Evolutionary conservation across 1,139 yeast species (phyloP).

Genomic region (Suhomyces yuchorum): DNA sequence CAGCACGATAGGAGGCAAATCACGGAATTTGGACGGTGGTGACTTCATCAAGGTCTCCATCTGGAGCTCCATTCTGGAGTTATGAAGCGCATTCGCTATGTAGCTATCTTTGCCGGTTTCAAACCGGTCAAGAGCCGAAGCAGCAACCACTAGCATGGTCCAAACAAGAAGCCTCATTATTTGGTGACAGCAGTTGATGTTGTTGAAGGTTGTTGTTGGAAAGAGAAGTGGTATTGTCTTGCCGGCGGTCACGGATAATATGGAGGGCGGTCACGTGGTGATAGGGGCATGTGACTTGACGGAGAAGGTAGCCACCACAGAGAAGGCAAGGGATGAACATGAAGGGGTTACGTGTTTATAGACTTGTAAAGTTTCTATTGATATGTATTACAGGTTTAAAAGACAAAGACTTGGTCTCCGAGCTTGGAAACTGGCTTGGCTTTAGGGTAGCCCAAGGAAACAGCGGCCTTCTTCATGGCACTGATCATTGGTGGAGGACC

Average conservation of each 20-base stretch:
- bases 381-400: constrained; percentile 37
- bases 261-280: background rate
- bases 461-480: constrained; percentile 80
- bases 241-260: constrained; percentile 1
- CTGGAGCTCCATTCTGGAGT: constrained; percentile 19
- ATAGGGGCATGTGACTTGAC: background rate
- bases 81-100: constrained; percentile 9
- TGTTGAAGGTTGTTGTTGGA: background rate
- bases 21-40: constrained; percentile 33
- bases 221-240: background rate
- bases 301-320: background rate
- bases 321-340: background rate
- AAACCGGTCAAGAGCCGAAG: constrained; percentile 6
- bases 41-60: constrained; percentile 27
- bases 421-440: constrained; percentile 90
- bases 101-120: constrained; percentile 15
- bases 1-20: constrained; percentile 41
- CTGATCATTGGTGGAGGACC: constrained; percentile 94
- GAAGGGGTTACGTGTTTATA: background rate
- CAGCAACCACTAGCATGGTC: background rate
- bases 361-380: background rate
- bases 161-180: constrained; percentile 5
- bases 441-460: constrained; percentile 75
- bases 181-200: background rate
- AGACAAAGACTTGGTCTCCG: constrained; percentile 91